Percentiles rank a stretch among this genome's conserved stretches.
Evolutionary conservation across 2,329 filamentous ascomycete species (phyloP).

Genomic region (Alternaria longipes): DNA sequence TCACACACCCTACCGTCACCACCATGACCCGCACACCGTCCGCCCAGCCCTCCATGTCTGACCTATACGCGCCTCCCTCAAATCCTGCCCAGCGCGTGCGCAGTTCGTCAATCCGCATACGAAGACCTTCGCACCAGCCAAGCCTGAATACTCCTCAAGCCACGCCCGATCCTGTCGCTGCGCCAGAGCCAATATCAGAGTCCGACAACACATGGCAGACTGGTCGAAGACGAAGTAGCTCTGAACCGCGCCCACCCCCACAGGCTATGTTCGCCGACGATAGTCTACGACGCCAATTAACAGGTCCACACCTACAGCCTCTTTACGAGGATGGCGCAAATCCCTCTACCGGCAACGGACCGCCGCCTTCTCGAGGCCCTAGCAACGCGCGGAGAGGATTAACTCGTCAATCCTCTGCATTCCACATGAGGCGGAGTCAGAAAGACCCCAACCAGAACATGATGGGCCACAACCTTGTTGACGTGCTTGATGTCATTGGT

Average conservation of each 20-base stretch:
- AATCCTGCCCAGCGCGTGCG: constrained; percentile 25
- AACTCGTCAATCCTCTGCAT: constrained; percentile 34
- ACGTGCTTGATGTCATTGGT: constrained; percentile 75
- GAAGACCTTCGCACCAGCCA: constrained; percentile 27
- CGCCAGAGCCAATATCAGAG: constrained; percentile 9
- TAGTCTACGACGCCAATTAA: constrained; percentile 37
- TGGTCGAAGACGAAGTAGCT: constrained; percentile 44
- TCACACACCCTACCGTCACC: constrained; percentile 41
- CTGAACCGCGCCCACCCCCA: constrained; percentile 43
- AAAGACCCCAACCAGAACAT: constrained; percentile 56
- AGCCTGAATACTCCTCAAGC: constrained; percentile 10
- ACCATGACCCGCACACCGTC: constrained; percentile 34
- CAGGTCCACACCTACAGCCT: constrained; percentile 43
- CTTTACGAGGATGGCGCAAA: constrained; percentile 39
- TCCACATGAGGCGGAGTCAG: constrained; percentile 37
- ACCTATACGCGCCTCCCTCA: constrained; percentile 17
- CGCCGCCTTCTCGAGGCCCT: constrained; percentile 23
- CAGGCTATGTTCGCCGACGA: constrained; percentile 34
- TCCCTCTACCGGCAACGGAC: constrained; percentile 19
- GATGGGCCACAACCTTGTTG: constrained; percentile 66
- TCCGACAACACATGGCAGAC: constrained; percentile 26
- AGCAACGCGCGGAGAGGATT: constrained; percentile 31
- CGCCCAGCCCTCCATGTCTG: constrained; percentile 20
- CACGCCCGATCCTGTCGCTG: background rate
- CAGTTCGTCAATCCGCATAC: constrained; percentile 42